Base-by-base conservation (phyloP, 2,329 filamentous ascomycete genomes). In the Arthroderma uncinatum region DNA sequence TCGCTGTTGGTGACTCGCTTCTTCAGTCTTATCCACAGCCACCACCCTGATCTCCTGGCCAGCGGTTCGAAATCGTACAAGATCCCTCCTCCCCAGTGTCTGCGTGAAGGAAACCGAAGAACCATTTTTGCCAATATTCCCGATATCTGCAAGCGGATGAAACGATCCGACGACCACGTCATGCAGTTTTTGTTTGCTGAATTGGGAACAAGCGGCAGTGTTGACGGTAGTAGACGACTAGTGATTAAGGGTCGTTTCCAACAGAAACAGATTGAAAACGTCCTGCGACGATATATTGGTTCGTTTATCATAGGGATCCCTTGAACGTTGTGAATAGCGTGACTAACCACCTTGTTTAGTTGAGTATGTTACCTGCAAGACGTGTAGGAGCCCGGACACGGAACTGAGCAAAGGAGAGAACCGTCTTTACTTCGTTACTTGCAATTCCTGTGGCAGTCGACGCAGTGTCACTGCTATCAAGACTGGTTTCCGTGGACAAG, bases 171-270 rank as follows among this genome's bases (percentile, higher is more conserved):
- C 70, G 93, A 98, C 76, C 93, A 96, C 78, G 87, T 98, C 64
- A 97, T 90, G 55, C 86, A 92, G 67, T 97, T 96, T 78, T 77
- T 98, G 73, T 96, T 98, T 75, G 91, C 93, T 64, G 93, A 98
- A 75, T 82, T 98, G 84, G 93, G 93, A 79, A 98, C 93, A 64
- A 94, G 84, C 70, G 93, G 93, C 73, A 94, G 88, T 71, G 90
- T 95, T 57, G 93, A 96, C 76, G 93, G 92, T 66, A 89, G 82
- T 76, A 84, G 90, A 74, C 85, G 92, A 70, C 76, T 98, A 68
- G 91, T 98, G 70, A 98, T 98, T 82, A 96, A 95, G 82, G 93
- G 93, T 80, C 89, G 93, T 70, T 98, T 98, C 87, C 92, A 97
- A 76, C 92, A 97, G 79, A 96, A 96, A 78, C 92, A 97, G 79